Evolutionary conservation across 208 protist species (phyloP).

Genomic region (Phytomonas serpens): DNA sequence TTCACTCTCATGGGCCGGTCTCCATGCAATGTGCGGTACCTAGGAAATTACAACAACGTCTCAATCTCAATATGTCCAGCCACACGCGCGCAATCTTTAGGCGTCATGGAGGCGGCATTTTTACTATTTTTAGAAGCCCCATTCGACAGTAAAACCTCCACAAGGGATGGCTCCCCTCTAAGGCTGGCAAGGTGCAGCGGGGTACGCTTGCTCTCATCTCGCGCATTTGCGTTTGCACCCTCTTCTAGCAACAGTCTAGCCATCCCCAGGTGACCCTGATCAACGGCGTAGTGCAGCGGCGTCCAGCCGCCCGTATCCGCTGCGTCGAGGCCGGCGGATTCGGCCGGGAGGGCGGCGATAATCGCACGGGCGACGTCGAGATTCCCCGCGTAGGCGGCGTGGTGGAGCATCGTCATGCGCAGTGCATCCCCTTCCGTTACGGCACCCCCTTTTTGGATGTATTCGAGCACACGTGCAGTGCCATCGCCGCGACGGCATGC

Average conservation of each 20-base stretch:
- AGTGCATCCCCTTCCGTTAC: constrained; percentile 63
- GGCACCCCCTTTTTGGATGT: constrained; percentile 64
- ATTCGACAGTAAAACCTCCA: constrained; percentile 28
- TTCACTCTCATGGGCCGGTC: neutral
- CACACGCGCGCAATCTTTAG: constrained; percentile 41
- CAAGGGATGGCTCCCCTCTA: constrained; percentile 22
- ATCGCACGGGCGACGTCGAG: constrained; percentile 25
- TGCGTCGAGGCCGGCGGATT: constrained; percentile 52
- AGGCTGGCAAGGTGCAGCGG: constrained; percentile 75
- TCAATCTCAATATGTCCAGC: constrained; percentile 26
- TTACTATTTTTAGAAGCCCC: constrained; percentile 41
- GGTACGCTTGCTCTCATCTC: constrained; percentile 51
- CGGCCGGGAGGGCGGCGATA: constrained; percentile 22
- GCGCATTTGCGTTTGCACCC: constrained; percentile 60
- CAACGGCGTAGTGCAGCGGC: constrained; percentile 76
- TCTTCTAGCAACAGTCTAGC: constrained; percentile 43
- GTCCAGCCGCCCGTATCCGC: constrained; percentile 75
- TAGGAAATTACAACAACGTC: constrained; percentile 17
- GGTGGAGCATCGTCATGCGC: constrained; percentile 80
- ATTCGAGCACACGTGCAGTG: constrained; percentile 31
- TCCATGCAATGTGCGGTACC: too few species aligned
- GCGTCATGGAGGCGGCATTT: constrained; percentile 57
- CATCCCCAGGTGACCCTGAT: constrained; percentile 43
- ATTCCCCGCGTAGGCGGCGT: constrained; percentile 65
- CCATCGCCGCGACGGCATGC: constrained; percentile 48